Evolutionary conservation across 2,329 filamentous ascomycete species (phyloP), one percentile per base, ranked within the genome.

Genomic region (Fusarium verrucosum): DNA sequence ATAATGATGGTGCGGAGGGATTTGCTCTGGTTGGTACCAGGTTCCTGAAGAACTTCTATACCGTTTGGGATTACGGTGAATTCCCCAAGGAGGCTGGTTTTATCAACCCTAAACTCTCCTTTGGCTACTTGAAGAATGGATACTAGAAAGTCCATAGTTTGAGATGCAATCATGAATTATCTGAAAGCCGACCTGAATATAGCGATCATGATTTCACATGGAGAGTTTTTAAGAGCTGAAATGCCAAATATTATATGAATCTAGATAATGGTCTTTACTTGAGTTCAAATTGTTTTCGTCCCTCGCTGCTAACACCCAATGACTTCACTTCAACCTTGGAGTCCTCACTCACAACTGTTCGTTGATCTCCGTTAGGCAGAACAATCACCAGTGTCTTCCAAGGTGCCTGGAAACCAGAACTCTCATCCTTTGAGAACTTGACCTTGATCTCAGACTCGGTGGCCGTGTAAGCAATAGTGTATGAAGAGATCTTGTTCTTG

Each of bases 331-430:
- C 33, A n/a, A 7, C 23, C 1, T 19, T 46, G 1, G 23, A 8
- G 4, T 55, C 49, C 26, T 44, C 42, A 1, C 49, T 40, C 2
- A 56, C 26, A 3, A 56, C 58, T 10, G 10, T 35, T 8, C 58
- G 44, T 6, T 33, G 13, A 47, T 79, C 77, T 1, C 76, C 77
- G 0, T 62, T 50, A 0, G 76, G 77, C 2, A 79, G 63, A 2
- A 77, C 60, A 4, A 78, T 52, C 4, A 69, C 67, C 2, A 78
- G 52, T 0, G 46, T 70, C 54, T 72, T 75, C 77, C 77, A 79
- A 3, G 73, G 74, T 0, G 76, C 72, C 16, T 66, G 41, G 32
- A 77, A 79, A 0, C 76, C 76, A 0, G 72, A 73, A 2, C 49
- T 56, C 35, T 78, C 77, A 17, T 77, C 67, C 20, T 72, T 65